Conservation (phyloP, 2,329 filamentous ascomycete species). For the Pyrenochaeta sp. region DNA sequence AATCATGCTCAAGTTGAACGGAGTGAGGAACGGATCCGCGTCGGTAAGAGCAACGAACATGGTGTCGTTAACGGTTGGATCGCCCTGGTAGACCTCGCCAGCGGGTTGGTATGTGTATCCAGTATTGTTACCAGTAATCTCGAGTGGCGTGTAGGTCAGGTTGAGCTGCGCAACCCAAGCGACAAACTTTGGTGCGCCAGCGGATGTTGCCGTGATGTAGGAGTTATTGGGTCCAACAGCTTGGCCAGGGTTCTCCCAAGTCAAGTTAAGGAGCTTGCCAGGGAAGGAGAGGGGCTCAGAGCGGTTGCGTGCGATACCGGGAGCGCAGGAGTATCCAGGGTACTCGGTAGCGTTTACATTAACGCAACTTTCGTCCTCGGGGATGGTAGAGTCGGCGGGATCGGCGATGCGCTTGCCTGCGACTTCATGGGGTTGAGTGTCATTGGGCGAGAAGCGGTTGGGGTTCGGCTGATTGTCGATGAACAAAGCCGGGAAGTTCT, state of each 20-base stretch:
- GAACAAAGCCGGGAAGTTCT: conserved; percentile 79
- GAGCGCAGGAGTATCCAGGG: conserved; percentile 66
- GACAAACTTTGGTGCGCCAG: conserved; percentile 70
- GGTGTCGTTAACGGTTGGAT: conserved; percentile 77
- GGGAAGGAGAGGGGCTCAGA: conserved; percentile 76
- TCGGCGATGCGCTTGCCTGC: conserved; percentile 67
- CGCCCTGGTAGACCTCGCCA: conserved; percentile 70
- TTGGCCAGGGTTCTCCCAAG: conserved; percentile 76
- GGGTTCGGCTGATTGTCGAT: conserved; percentile 81
- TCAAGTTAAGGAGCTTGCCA: conserved; percentile 73
- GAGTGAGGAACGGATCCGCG: conserved; percentile 71
- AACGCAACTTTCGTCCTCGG: conserved; percentile 62
- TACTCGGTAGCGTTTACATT: conserved; percentile 63
- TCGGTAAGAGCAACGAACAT: conserved; percentile 83
- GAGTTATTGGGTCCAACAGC: conserved; percentile 81
- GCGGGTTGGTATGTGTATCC: conserved; percentile 79
- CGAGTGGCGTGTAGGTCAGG: conserved; percentile 62
- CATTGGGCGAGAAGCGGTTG: conserved; percentile 69
- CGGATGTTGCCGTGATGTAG: conserved; percentile 72
- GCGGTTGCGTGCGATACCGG: conserved; percentile 73
- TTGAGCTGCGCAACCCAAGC: conserved; percentile 79
- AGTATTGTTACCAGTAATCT: conserved; percentile 68
- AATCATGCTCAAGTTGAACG: conserved; percentile 77
- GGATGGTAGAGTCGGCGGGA: conserved; percentile 59
- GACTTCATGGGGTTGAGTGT: conserved; percentile 70